These are phyloP conservation scores for Whalleya microplaca DNA, from an alignment of 2,329 filamentous ascomycete genomes.

Conservation along the genomic window DNA sequence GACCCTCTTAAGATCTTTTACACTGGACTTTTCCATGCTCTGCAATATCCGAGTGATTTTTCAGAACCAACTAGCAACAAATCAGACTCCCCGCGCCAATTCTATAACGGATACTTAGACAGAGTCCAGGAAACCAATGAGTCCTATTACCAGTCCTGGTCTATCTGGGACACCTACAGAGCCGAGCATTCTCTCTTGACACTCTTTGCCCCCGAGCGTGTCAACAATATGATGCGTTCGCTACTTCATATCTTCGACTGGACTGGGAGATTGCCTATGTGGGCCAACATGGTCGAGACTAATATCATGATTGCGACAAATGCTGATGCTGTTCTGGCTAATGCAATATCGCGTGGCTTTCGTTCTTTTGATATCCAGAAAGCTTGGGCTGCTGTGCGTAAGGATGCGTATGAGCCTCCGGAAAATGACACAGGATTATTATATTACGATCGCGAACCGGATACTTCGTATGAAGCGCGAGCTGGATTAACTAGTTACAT, in stretches of 20 bases:
- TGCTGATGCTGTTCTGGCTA: constrained; percentile 51
- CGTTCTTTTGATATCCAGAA: constrained; percentile 45
- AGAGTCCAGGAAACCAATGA: constrained; percentile 45
- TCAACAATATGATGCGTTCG: constrained; percentile 52
- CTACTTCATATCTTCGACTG: constrained; percentile 50
- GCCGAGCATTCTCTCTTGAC: constrained; percentile 51
- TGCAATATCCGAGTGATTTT: constrained; percentile 53
- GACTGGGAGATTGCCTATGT: constrained; percentile 51
- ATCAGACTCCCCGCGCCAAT: constrained; percentile 32
- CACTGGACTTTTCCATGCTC: constrained; percentile 48
- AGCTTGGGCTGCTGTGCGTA: constrained; percentile 48
- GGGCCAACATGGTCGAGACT: constrained; percentile 53
- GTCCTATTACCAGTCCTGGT: constrained; percentile 55
- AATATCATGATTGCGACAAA: constrained; percentile 57
- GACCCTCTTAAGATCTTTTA: constrained; percentile 51
- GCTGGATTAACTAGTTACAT: constrained; percentile 50
- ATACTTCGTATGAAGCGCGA: constrained; percentile 49
- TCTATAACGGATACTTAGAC: constrained; percentile 53
- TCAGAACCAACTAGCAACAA: constrained; percentile 44
- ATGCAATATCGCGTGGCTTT: constrained; percentile 48
- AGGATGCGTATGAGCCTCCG: constrained; percentile 49
- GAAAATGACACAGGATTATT: constrained; percentile 47
- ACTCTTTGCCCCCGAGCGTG: constrained; percentile 49
- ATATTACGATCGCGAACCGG: constrained; percentile 51
- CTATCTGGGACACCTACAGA: constrained; percentile 54